phyloP scores from a whole-genome alignment of 257 asterid genomes.

The Oldenlandia corymbosa region DNA sequence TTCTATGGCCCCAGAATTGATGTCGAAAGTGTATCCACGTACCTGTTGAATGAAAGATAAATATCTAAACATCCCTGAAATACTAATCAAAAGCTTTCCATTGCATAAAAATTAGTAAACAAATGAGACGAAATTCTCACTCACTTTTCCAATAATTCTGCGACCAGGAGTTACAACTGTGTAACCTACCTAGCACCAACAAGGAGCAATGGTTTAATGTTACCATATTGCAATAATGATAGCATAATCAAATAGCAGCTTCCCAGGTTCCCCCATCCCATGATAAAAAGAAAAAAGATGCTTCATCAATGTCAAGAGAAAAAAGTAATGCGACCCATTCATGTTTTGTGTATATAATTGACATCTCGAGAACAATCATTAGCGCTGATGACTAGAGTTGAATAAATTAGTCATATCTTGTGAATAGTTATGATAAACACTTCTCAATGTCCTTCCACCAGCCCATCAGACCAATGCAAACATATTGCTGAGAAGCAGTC shows the following conservation, averaged over 20 bases:
- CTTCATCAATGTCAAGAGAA: too few relatives aligned
- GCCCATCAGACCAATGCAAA: neutral
- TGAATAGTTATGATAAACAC: neutral
- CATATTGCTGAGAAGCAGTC: neutral
- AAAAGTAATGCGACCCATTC: too few relatives aligned
- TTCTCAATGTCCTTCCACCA: neutral
- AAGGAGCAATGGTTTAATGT: constrained; percentile 13
- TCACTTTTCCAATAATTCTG: constrained; percentile 56
- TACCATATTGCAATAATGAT: neutral
- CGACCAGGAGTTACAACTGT: constrained; percentile 44
- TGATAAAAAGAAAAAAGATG: neutral
- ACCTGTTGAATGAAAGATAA: constrained; percentile 34
- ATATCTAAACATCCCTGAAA: constrained; percentile 8
- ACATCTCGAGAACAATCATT: too few relatives aligned
- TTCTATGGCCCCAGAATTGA: constrained; percentile 52
- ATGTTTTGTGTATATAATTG: too few relatives aligned
- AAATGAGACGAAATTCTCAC: constrained; percentile 8
- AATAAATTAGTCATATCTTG: neutral
- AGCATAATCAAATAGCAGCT: too few relatives aligned
- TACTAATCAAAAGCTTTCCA: neutral
- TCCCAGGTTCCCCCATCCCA: too few relatives aligned
- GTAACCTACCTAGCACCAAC: constrained; percentile 68
- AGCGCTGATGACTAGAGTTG: neutral
- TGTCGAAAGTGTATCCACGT: constrained; percentile 58
- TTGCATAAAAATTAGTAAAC: too few relatives aligned